phyloP scores from a whole-genome alignment of 805 yeast genomes.

The Metschnikowia noctiluminum region DNA sequence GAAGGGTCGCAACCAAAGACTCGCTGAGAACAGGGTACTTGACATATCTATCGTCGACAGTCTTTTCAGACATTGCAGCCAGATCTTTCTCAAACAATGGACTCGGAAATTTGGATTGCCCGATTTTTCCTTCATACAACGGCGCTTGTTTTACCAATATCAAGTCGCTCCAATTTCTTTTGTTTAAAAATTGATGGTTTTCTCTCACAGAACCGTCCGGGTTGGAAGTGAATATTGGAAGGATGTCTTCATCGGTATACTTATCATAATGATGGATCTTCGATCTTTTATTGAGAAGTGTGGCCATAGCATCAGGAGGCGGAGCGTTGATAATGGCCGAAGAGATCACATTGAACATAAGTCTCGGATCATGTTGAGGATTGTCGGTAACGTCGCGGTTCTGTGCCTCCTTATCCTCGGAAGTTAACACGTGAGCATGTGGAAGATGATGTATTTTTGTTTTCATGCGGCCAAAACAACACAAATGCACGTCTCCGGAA shows the following conservation, averaged over 20 bases:
- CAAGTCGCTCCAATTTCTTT: slow-evolving; percentile 71
- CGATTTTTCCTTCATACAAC: slow-evolving; percentile 19
- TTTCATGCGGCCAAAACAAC: slow-evolving; percentile 76
- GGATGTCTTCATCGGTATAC: slow-evolving; percentile 72
- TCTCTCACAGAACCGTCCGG: slow-evolving; percentile 48
- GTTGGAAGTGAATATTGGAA: slow-evolving; percentile 65
- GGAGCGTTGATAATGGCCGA: slow-evolving; percentile 93
- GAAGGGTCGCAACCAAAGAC: slow-evolving; percentile 65
- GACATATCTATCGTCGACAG: slow-evolving; percentile 28
- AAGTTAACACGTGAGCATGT: slow-evolving; percentile 30
- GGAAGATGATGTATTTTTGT: slow-evolving; percentile 48
- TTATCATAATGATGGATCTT: slow-evolving; percentile 63
- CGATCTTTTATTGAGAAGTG: slow-evolving; percentile 63
- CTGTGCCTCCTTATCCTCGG: slow-evolving; percentile 30
- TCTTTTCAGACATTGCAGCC: slow-evolving; percentile 6
- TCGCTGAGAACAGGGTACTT: slow-evolving; percentile 55
- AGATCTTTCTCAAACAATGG: slow-evolving; percentile 25
- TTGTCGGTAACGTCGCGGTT: slow-evolving; percentile 38
- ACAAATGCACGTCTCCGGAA: slow-evolving; percentile 91
- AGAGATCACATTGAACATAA: slow-evolving; percentile 78
- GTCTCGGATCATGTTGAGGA: slow-evolving; percentile 70
- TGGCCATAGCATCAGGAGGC: slow-evolving; percentile 86
- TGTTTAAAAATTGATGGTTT: slow-evolving; percentile 57
- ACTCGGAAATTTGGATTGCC: slow-evolving; percentile 39
- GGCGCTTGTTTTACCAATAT: slow-evolving; percentile 45